phyloP scores from a whole-genome alignment of 2,329 filamentous ascomycete genomes.

The Apiospora koreana region DNA sequence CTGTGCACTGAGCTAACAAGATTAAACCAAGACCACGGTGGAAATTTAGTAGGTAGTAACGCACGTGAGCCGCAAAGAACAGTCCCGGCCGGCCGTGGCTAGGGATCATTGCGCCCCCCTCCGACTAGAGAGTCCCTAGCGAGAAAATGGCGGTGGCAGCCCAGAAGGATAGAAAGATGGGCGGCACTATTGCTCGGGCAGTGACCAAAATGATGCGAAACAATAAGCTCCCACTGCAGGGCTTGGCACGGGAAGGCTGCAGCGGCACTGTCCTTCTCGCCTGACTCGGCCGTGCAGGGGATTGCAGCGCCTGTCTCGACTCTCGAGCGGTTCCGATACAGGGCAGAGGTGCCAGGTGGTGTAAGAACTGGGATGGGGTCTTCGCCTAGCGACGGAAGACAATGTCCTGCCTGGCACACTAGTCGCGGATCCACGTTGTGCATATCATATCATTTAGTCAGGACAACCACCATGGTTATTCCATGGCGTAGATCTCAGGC shows the following conservation, averaged over 20 bases:
- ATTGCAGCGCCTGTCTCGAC: background rate
- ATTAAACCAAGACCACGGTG: background rate
- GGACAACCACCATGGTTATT: background rate
- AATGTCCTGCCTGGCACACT: background rate
- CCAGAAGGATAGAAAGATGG: background rate
- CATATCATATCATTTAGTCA: conserved; percentile 6
- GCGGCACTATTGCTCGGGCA: background rate
- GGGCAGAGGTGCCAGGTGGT: background rate
- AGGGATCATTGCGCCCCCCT: background rate
- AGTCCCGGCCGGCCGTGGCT: background rate
- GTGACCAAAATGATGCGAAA: background rate
- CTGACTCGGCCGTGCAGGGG: background rate
- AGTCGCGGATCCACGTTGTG: background rate
- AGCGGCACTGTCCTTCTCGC: background rate
- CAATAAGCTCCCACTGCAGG: conserved; percentile 5
- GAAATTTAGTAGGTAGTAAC: background rate
- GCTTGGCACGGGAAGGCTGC: conserved; percentile 4
- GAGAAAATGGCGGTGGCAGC: background rate
- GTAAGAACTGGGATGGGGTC: background rate
- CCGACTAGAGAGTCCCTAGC: background rate
- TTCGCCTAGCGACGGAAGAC: conserved; percentile 8
- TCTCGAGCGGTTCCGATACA: conserved; percentile 4
- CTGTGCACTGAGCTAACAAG: background rate
- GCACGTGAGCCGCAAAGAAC: background rate
- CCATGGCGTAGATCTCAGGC: conserved; percentile 14